Percentiles rank a stretch among this genome's conserved stretches.
These are phyloP conservation scores for Saccharomycopsis hybrid DNA, from an alignment of 1,139 yeast species.

Conservation along the genomic window DNA sequence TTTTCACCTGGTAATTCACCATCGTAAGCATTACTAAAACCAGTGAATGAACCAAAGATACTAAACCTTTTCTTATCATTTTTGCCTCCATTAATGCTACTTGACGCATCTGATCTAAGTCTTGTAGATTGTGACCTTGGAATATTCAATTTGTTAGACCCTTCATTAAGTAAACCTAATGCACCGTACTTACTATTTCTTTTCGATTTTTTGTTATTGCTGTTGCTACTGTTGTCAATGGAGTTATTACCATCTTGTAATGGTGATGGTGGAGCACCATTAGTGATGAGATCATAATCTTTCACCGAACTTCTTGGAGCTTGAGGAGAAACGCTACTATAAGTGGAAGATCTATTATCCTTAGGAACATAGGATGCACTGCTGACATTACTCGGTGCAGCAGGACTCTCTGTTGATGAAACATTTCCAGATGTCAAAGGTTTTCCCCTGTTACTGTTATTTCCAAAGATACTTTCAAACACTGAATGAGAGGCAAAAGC, in stretches of 20 bases:
- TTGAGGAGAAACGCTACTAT: neutral
- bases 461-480: constrained; percentile 16
- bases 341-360: neutral
- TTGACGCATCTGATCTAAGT: constrained; percentile 6
- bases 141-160: constrained; percentile 4
- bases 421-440: neutral
- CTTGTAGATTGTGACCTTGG: constrained; percentile 15
- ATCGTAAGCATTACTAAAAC: constrained; percentile 3
- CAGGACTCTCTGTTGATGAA: neutral
- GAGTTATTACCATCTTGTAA: constrained; percentile 1
- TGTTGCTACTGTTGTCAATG: too few species aligned
- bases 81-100: constrained; percentile 6
- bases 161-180: constrained; percentile 16
- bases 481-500: constrained; percentile 18
- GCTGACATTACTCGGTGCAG: neutral
- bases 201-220: constrained; percentile 12
- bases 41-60: constrained; percentile 26
- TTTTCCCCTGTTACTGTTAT: constrained; percentile 1
- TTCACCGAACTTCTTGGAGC: neutral
- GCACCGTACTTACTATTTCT: constrained; percentile 23
- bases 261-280: constrained; percentile 21
- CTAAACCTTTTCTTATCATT: constrained; percentile 29
- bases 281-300: constrained; percentile 18
- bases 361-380: constrained; percentile 3
- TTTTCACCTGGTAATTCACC: neutral